These are phyloP conservation scores for Pseudonitzschia delicatissima DNA, from an alignment of 108 stramenopile species.

Conservation along the genomic window DNA sequence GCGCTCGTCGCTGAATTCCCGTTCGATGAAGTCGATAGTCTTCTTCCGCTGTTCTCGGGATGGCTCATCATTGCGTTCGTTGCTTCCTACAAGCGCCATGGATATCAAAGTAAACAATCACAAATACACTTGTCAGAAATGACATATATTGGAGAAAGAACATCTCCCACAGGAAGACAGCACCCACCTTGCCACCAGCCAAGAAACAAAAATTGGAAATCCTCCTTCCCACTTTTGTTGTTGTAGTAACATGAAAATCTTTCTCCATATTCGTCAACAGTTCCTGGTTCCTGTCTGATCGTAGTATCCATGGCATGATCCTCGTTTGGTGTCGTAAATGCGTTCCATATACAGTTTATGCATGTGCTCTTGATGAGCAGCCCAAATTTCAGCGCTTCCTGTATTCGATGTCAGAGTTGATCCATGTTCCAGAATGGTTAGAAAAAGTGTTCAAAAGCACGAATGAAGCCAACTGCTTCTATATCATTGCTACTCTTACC, in stretches of 20 bases:
- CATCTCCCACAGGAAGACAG: too few relatives aligned
- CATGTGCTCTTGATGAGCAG: slow-evolving; percentile 11
- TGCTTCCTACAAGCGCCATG: too few relatives aligned
- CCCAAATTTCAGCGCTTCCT: slow-evolving; percentile 12
- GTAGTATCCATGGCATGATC: slow-evolving; percentile 14
- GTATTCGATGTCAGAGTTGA: neutral
- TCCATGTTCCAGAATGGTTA: neutral
- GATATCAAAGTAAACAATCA: too few relatives aligned
- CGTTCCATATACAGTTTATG: slow-evolving; percentile 15
- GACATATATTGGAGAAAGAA: too few relatives aligned
- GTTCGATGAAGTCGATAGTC: slow-evolving; percentile 12
- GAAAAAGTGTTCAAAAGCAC: too few relatives aligned
- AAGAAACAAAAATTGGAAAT: slow-evolving; percentile 14
- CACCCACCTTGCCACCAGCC: slow-evolving; percentile 19
- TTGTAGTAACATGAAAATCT: slow-evolving; percentile 19
- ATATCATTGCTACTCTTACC: neutral
- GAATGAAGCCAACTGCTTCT: neutral
- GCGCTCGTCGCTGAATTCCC: slow-evolving; percentile 6
- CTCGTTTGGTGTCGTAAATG: slow-evolving; percentile 14
- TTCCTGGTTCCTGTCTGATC: slow-evolving; percentile 10
- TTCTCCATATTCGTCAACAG: slow-evolving; percentile 13
- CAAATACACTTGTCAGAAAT: too few relatives aligned
- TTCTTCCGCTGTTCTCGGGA: neutral
- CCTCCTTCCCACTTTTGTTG: neutral
- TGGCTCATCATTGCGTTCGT: neutral